Evolutionary conservation across 2,329 filamentous ascomycete genomes (phyloP).

Genomic region (Rachicladosporium sp.): DNA sequence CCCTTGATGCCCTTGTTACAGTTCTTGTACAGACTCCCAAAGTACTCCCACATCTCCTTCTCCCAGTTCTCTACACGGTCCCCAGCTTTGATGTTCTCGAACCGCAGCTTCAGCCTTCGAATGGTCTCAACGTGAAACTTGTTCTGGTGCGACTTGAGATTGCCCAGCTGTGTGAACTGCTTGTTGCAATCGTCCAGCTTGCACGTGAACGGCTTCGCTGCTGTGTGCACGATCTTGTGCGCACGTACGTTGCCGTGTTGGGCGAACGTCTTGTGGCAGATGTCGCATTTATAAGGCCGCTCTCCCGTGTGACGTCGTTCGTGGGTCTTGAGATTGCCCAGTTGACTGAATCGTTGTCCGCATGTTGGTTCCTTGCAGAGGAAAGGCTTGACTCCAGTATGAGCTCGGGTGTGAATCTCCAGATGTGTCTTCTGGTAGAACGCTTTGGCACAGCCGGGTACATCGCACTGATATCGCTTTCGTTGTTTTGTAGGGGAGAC

Average conservation of each 20-base stretch:
- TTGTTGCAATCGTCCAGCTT: slow-evolving; percentile 74
- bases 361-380: slow-evolving; percentile 68
- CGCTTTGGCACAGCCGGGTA: slow-evolving; percentile 63
- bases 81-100: slow-evolving; percentile 50
- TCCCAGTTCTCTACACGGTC: slow-evolving; percentile 56
- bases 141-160: slow-evolving; percentile 93
- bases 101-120: slow-evolving; percentile 55
- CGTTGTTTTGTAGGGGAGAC: slow-evolving; percentile 24
- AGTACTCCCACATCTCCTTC: slow-evolving; percentile 71
- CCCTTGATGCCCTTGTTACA: slow-evolving; percentile 98
- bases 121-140: slow-evolving; percentile 77
- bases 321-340: slow-evolving; percentile 88
- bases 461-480: slow-evolving; percentile 62
- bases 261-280: slow-evolving; percentile 71
- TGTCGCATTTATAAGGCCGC: slow-evolving; percentile 66
- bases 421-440: slow-evolving; percentile 90
- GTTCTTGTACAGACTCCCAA: slow-evolving; percentile 84
- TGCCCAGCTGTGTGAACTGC: slow-evolving; percentile 79
- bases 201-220: slow-evolving; percentile 69
- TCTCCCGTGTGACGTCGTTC: slow-evolving; percentile 79
- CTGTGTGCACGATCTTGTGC: slow-evolving; percentile 69
- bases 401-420: slow-evolving; percentile 75
- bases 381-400: slow-evolving; percentile 84
- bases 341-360: slow-evolving; percentile 71
- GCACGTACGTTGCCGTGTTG: slow-evolving; percentile 76